A percentile compares a stretch with the other conserved stretches of the same genome.
These are phyloP conservation scores for Trichoderma brevicompactum DNA, from an alignment of 2,329 filamentous ascomycete species.

Conservation along the genomic window DNA sequence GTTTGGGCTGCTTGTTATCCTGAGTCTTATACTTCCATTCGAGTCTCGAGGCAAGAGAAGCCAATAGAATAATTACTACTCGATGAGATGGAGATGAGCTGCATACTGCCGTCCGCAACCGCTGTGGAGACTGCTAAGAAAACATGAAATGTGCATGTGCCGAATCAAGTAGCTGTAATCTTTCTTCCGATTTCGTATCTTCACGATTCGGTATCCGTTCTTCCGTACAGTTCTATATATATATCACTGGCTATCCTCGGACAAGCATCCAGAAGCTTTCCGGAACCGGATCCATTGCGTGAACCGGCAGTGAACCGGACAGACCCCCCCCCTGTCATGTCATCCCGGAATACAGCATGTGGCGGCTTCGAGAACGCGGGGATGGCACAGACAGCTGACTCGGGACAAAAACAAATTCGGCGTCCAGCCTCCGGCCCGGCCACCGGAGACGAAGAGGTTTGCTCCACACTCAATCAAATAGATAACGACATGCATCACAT, in stretches of 20 bases:
- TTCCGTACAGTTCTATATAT: neutral
- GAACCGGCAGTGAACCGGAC: conserved; percentile 17
- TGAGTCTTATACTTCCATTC: conserved; percentile 29
- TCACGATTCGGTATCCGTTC: too few relatives aligned
- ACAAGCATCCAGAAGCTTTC: neutral
- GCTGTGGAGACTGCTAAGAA: neutral
- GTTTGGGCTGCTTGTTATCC: conserved; percentile 28
- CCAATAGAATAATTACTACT: neutral
- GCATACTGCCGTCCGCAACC: neutral
- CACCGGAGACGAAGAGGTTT: neutral
- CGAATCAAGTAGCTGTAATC: neutral
- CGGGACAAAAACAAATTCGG: conserved; percentile 2
- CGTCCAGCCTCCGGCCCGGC: conserved; percentile 18
- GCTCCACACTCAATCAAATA: neutral
- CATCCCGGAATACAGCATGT: conserved; percentile 6
- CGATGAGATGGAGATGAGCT: neutral
- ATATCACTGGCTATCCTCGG: conserved; percentile 3
- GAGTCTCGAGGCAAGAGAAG: conserved; percentile 29
- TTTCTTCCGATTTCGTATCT: neutral
- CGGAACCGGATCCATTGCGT: conserved; percentile 2
- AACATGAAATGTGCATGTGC: neutral
- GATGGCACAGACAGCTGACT: conserved; percentile 2
- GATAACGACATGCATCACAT: neutral
- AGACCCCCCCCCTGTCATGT: neutral
- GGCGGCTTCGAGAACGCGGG: conserved; percentile 13